Percentiles rank a stretch among this genome's conserved stretches.
phyloP scores from a whole-genome alignment of 371 early-diverging fungal species.

The Cokeromyces recurvatus region DNA sequence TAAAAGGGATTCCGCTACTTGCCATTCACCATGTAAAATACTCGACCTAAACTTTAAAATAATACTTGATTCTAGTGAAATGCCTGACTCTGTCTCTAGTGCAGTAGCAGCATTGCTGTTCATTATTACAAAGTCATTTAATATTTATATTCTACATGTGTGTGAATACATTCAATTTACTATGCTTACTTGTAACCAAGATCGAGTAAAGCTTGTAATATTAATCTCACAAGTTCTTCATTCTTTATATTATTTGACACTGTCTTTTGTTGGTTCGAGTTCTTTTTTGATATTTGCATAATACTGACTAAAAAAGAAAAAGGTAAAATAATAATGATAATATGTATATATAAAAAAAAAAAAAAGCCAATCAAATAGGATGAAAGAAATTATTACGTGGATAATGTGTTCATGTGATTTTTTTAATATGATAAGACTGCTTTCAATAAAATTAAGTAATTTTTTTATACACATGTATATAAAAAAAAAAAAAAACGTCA shows the following conservation, averaged over 20 bases:
- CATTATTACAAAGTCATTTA: not conserved
- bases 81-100: slow-evolving; percentile 74
- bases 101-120: slow-evolving; percentile 55
- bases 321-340: not conserved
- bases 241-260: slow-evolving; percentile 24
- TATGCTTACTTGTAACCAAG: slow-evolving; percentile 80
- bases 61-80: slow-evolving; percentile 55
- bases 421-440: too few species aligned
- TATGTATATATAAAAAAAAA: too few species aligned
- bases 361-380: too few species aligned
- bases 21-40: slow-evolving; percentile 76
- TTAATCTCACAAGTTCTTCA: slow-evolving; percentile 80
- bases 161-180: too few species aligned
- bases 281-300: slow-evolving; percentile 20
- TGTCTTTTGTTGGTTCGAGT: not conserved
- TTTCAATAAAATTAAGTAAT: too few species aligned
- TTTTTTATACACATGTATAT: too few species aligned
- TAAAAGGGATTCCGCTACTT: slow-evolving; percentile 51
- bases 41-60: slow-evolving; percentile 57
- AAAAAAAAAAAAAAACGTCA: too few species aligned
- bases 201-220: slow-evolving; percentile 80
- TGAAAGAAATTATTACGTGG: too few species aligned
- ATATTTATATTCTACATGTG: not conserved
- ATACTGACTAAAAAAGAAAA: not conserved
- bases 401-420: too few species aligned